A percentile compares a stretch with the other conserved stretches of the same genome.
Conservation (phyloP, 1,284 basidiomycete genomes). For the Apiotrichum porosum region DNA sequence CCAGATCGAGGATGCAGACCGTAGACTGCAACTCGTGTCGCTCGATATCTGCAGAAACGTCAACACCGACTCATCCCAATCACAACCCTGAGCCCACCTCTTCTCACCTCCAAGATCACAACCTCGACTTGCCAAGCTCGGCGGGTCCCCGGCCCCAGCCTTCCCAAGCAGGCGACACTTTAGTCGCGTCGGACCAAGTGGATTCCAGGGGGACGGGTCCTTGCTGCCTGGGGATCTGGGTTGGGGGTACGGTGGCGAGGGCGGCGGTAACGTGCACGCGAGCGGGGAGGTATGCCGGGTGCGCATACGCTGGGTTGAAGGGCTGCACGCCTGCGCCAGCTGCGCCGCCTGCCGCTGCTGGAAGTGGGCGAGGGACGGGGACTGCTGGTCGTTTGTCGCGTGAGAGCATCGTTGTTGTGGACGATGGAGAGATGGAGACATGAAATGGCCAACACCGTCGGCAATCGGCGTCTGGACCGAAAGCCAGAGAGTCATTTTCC, state of each 20-base stretch:
- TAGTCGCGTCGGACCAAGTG: slow-evolving; percentile 10
- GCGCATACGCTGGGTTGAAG: slow-evolving; percentile 9
- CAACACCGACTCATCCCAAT: too few species aligned
- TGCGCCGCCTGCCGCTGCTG: neutral
- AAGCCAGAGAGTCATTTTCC: too few species aligned
- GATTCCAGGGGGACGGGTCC: neutral
- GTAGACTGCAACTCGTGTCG: too few species aligned
- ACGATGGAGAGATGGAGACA: neutral
- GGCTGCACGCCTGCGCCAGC: neutral
- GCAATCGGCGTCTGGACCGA: neutral
- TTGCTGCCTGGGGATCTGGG: neutral
- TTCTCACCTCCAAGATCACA: too few species aligned
- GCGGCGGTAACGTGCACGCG: slow-evolving; percentile 12
- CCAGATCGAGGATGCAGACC: too few species aligned
- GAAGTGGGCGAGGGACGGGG: neutral
- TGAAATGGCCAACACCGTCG: neutral
- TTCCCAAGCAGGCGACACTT: slow-evolving; percentile 19
- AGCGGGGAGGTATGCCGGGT: slow-evolving; percentile 17
- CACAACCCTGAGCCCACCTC: too few species aligned
- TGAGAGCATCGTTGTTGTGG: slow-evolving; percentile 7
- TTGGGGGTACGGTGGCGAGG: neutral
- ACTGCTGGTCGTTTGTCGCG: slow-evolving; percentile 16
- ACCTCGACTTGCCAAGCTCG: slow-evolving; percentile 7
- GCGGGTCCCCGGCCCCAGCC: slow-evolving; percentile 15
- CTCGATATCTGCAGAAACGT: too few species aligned